phyloP scores from a whole-genome alignment of 1,139 yeast genomes.

The Yamadazyma trypodendri region DNA sequence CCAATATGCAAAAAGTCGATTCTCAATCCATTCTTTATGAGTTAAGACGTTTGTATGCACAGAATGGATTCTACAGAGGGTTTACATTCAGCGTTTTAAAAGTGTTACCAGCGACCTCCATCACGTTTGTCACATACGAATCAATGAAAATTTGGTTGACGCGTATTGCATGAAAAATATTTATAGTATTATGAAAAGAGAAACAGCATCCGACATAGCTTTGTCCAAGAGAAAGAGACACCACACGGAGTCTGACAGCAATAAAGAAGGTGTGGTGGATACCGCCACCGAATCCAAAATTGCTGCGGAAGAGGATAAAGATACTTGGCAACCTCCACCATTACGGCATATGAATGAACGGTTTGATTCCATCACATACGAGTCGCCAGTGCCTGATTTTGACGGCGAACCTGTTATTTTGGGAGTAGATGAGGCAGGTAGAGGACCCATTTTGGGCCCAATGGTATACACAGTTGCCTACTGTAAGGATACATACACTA shows the following conservation, averaged over 20 bases:
- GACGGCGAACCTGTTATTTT: conserved; percentile 42
- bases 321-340: conserved; percentile 33
- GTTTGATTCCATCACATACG: conserved; percentile 36
- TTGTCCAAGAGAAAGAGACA: neutral
- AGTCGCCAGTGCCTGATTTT: conserved; percentile 29
- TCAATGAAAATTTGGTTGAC: conserved; percentile 26
- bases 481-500: conserved; percentile 57
- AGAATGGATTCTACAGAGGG: conserved; percentile 76
- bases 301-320: neutral
- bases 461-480: conserved; percentile 95
- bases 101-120: conserved; percentile 73
- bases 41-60: conserved; percentile 38
- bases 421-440: conserved; percentile 97
- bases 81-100: conserved; percentile 57
- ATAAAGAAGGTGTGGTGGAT: neutral
- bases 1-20: conserved; percentile 64
- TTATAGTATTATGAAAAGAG: conserved; percentile 6
- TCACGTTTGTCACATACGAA: conserved; percentile 69
- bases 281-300: conserved; percentile 1
- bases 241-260: neutral
- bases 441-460: conserved; percentile 96
- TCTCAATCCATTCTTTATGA: conserved; percentile 9
- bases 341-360: conserved; percentile 23
- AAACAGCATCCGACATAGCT: neutral
- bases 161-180: conserved; percentile 7